Percentiles rank a stretch among this genome's conserved stretches.
Conservation (phyloP, 441 rosid genomes). For the Sinapis alba region DNA sequence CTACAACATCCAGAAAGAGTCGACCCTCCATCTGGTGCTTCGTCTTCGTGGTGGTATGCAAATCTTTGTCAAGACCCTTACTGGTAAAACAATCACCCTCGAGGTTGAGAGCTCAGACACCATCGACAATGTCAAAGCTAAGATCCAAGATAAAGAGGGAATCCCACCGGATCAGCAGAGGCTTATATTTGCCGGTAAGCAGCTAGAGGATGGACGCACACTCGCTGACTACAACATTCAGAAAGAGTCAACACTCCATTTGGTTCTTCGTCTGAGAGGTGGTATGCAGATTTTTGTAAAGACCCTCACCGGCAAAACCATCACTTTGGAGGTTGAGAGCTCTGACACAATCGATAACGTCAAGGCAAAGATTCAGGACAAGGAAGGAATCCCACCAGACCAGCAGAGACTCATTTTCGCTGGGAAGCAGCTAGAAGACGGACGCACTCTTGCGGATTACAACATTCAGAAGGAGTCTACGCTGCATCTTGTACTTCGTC, state of each 20-base stretch:
- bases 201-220: constrained; percentile 38
- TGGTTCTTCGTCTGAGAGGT: constrained; percentile 31
- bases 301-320: constrained; percentile 40
- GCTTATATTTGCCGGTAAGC: constrained; percentile 42
- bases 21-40: neutral
- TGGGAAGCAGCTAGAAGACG: constrained; percentile 35
- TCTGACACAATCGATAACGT: constrained; percentile 37
- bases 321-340: constrained; percentile 42
- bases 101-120: constrained; percentile 49
- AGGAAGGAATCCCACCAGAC: constrained; percentile 44
- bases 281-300: constrained; percentile 45
- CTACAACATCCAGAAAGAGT: neutral
- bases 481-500: constrained; percentile 30
- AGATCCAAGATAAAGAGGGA: constrained; percentile 44
- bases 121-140: constrained; percentile 41
- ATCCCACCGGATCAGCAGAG: constrained; percentile 49
- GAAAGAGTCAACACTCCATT: constrained; percentile 41
- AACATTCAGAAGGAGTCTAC: constrained; percentile 40
- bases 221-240: constrained; percentile 46
- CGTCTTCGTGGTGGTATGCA: constrained; percentile 49
- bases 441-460: constrained; percentile 28
- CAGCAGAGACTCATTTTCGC: constrained; percentile 41
- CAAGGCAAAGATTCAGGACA: constrained; percentile 42
- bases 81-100: constrained; percentile 38
- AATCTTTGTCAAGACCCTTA: constrained; percentile 46